Evolutionary conservation across 2,329 filamentous ascomycete genomes (phyloP).

Genomic region (Monosporascus sp.): DNA sequence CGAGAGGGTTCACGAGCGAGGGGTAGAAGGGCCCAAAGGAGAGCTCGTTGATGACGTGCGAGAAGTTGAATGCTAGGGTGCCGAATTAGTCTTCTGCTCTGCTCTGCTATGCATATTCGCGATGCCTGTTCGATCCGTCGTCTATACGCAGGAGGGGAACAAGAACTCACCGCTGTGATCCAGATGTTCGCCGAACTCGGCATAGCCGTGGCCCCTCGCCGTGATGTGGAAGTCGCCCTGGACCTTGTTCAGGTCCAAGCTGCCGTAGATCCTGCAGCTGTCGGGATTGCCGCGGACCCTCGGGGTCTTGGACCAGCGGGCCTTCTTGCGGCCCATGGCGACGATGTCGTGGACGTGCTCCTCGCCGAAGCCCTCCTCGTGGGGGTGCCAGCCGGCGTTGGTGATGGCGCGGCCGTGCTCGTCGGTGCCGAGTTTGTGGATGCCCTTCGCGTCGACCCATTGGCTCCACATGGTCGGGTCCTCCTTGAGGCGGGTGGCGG

Average conservation of each 20-base stretch:
- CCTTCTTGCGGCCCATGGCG: conserved; percentile 57
- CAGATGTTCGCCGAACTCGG: conserved; percentile 71
- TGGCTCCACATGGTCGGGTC: conserved; percentile 77
- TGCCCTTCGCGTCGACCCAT: conserved; percentile 70
- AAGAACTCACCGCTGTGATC: conserved; percentile 67
- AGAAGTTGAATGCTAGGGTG: conserved; percentile 84
- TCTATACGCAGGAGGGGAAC: background rate
- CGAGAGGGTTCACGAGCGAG: conserved; percentile 86
- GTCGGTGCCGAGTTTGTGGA: conserved; percentile 57
- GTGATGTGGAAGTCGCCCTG: conserved; percentile 99
- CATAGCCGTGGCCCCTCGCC: conserved; percentile 90
- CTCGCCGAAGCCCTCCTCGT: conserved; percentile 68
- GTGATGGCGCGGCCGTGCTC: conserved; percentile 49
- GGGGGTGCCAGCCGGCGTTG: conserved; percentile 55
- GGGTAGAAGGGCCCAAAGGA: conserved; percentile 98
- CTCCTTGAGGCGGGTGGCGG: conserved; percentile 65
- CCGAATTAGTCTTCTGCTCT: conserved; percentile 15
- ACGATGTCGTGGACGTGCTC: conserved; percentile 92
- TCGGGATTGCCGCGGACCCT: conserved; percentile 55
- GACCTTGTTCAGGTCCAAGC: conserved; percentile 88
- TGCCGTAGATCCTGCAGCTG: conserved; percentile 86
- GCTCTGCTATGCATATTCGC: background rate
- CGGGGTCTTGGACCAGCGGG: conserved; percentile 73
- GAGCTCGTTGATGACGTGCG: conserved; percentile 90
- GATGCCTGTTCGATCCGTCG: background rate